Percentiles rank a stretch among this genome's conserved stretches.
These are phyloP conservation scores for Colletotrichum tabaci DNA, from an alignment of 2,329 filamentous ascomycete species.

Conservation along the genomic window DNA sequence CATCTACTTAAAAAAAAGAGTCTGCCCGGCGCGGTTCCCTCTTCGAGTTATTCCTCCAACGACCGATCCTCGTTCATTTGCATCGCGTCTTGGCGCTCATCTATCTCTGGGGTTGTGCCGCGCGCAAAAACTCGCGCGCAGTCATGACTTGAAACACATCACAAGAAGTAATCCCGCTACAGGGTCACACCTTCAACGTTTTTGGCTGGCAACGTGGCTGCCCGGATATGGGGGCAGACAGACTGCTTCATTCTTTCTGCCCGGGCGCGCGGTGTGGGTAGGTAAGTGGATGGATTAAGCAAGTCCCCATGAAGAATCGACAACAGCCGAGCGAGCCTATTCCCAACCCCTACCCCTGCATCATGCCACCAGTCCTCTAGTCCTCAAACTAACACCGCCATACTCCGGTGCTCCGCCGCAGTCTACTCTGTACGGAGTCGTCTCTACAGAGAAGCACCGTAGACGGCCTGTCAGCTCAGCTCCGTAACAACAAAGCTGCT, in stretches of 20 bases:
- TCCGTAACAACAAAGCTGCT: slow-evolving; percentile 10
- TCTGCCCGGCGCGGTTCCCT: slow-evolving; percentile 9
- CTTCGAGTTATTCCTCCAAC: slow-evolving; percentile 40
- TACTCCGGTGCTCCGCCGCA: neutral
- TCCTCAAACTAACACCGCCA: neutral
- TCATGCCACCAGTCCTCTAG: neutral
- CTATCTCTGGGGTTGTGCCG: slow-evolving; percentile 22
- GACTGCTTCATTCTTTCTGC: slow-evolving; percentile 17
- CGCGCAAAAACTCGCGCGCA: slow-evolving; percentile 10
- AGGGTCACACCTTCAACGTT: slow-evolving; percentile 15
- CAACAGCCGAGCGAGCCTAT: slow-evolving; percentile 36
- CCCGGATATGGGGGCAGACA: slow-evolving; percentile 13
- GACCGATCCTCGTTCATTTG: slow-evolving; percentile 13
- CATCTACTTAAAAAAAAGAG: slow-evolving; percentile 19
- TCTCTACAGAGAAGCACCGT: neutral
- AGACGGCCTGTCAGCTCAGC: neutral
- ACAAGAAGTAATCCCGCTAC: neutral
- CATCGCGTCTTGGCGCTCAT: slow-evolving; percentile 25
- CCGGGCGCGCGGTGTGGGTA: neutral
- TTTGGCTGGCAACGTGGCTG: neutral
- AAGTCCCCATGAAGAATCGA: neutral
- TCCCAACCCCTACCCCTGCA: slow-evolving; percentile 25
- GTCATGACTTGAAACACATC: slow-evolving; percentile 24
- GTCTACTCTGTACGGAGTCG: too few relatives aligned
- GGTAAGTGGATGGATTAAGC: neutral